phyloP scores from a whole-genome alignment of 805 yeast species.

The Metschnikowia baotianmanensis region DNA sequence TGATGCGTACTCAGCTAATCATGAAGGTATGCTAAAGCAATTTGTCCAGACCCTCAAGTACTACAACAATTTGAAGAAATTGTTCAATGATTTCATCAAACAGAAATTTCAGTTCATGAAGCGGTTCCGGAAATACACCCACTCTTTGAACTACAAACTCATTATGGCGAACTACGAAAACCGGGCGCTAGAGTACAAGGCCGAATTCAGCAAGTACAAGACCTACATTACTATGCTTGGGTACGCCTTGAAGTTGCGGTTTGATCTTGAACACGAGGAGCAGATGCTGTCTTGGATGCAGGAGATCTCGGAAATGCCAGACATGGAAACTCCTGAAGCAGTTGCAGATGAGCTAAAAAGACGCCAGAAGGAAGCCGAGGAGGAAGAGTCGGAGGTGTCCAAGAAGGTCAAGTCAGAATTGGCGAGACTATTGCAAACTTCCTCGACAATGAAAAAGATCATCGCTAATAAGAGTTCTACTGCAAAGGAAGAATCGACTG shows the following conservation, averaged over 20 bases:
- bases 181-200: conserved; percentile 42
- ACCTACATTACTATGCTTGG: conserved; percentile 46
- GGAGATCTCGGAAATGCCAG: conserved; percentile 5
- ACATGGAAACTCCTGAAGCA: conserved; percentile 9
- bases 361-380: conserved; percentile 7
- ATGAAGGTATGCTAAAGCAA: conserved; percentile 43
- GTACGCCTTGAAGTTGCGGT: conserved; percentile 46
- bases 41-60: conserved; percentile 41
- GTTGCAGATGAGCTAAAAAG: conserved; percentile 10
- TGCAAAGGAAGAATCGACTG: neutral
- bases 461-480: conserved; percentile 1
- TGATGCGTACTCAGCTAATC: conserved; percentile 21
- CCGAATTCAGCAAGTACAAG: conserved; percentile 45
- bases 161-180: conserved; percentile 40
- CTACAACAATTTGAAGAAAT: conserved; percentile 37
- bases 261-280: conserved; percentile 38
- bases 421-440: conserved; percentile 20
- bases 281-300: conserved; percentile 8
- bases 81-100: conserved; percentile 32
- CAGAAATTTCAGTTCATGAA: conserved; percentile 30
- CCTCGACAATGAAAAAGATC: conserved; percentile 16
- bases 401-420: conserved; percentile 35
- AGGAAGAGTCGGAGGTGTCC: conserved; percentile 31
- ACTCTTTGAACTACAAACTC: conserved; percentile 34
- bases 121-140: conserved; percentile 26